Conservation (phyloP, 2,329 filamentous ascomycete species). For the Aspergillus ibericus region DNA sequence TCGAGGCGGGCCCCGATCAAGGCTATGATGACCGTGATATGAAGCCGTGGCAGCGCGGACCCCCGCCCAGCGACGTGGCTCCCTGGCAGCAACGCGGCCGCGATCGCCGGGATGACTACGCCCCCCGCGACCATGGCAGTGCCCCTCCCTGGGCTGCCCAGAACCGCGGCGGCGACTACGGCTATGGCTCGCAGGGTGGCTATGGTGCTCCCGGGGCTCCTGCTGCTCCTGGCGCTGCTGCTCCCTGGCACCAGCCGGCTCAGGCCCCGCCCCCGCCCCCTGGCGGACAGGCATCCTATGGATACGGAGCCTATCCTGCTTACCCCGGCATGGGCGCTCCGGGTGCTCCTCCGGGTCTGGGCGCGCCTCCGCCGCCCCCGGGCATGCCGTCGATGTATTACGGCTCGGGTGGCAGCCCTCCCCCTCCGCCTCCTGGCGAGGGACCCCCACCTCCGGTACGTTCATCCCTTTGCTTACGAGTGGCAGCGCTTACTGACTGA, state of each 20-base stretch:
- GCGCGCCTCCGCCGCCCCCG: slow-evolving; percentile 46
- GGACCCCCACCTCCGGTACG: slow-evolving; percentile 45
- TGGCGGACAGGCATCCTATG: slow-evolving; percentile 51
- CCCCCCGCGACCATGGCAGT: slow-evolving; percentile 38
- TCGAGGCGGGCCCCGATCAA: slow-evolving; percentile 77
- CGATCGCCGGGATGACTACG: slow-evolving; percentile 55
- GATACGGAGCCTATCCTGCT: slow-evolving; percentile 56
- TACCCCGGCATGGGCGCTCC: slow-evolving; percentile 54
- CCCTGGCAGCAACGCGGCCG: slow-evolving; percentile 67
- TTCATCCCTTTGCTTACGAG: background rate
- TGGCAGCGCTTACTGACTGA: background rate
- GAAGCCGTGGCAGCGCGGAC: slow-evolving; percentile 84
- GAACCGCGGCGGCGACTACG: slow-evolving; percentile 46
- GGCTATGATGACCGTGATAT: slow-evolving; percentile 53
- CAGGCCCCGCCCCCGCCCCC: slow-evolving; percentile 47
- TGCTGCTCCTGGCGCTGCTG: slow-evolving; percentile 51
- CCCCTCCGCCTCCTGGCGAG: slow-evolving; percentile 44
- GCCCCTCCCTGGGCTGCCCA: slow-evolving; percentile 36
- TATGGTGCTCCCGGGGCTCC: slow-evolving; percentile 49
- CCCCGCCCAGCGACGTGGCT: slow-evolving; percentile 73
- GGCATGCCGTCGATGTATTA: slow-evolving; percentile 46
- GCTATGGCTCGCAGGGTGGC: slow-evolving; percentile 38
- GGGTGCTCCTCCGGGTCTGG: slow-evolving; percentile 51
- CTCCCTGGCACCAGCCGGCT: slow-evolving; percentile 67
- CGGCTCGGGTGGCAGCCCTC: slow-evolving; percentile 38